Base-by-base conservation (phyloP, 306 rosid genomes). In the Neltuma alba region DNA sequence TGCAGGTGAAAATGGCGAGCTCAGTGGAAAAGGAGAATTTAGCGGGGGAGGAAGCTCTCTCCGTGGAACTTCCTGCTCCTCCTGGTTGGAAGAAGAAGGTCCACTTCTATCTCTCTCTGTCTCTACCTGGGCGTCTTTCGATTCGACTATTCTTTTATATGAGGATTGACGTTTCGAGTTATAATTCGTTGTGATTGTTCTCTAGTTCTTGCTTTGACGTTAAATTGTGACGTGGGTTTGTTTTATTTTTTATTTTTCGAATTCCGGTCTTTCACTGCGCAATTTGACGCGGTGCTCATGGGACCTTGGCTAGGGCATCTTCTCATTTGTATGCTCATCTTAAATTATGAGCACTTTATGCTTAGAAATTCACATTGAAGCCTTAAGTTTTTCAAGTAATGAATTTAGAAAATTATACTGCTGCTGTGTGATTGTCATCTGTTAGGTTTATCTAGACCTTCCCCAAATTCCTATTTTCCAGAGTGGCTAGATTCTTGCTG, bases 41-140 rank as follows among this genome's bases (percentile, higher is more conserved):
- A 6, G 86, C 72, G 41, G 87, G 50, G 45, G 94, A 90, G 57
- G 97, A 92, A 77, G 77, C 87, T 84, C 79, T 95, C 70, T 92
- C 99, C 70, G 9, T 95, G 48, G 99, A 95, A 81, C 90, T 95
- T 5, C 98, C 98, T 64, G 99, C 99, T 84, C 99, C 99, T 73
- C 73, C 93, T 84, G 98, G 97, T 80, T 95, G 99, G 99, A 85
- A 84, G 72, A 95, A 95, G 87, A 91, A 92, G 95, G 99, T 95
- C 27, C 83, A 62, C 75, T 77, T 71, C 66, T 45, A 0, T 13
- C 78, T 67, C 71, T 70, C 6, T 23, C 63, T 55, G 27, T 75
- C 31, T 41, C 6, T 34, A 13, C 12, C 64, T 13, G 81, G 13
- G 38, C 45, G 38, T 31, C 7, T 66, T 62, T 55, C 44, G 55